These are phyloP conservation scores for Chamaecyparis obtusa DNA, from an alignment of 75 land plant genomes.

Conservation along the genomic window DNA sequence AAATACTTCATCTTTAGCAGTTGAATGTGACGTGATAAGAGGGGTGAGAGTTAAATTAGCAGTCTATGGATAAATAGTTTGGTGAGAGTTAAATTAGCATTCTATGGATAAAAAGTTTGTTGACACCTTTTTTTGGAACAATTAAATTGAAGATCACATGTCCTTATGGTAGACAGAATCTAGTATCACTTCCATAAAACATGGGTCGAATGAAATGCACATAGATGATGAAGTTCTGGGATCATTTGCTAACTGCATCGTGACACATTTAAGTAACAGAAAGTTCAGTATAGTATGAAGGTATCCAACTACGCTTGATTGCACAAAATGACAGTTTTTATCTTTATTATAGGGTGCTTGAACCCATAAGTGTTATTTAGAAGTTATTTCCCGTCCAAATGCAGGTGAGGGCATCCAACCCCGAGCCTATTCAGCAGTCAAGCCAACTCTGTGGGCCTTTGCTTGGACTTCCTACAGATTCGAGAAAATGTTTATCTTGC, in stretches of 20 bases:
- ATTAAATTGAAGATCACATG: neutral
- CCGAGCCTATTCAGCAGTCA: constrained; percentile 39
- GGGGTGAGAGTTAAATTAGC: too few relatives aligned
- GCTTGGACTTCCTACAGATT: constrained; percentile 74
- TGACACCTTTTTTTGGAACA: too few relatives aligned
- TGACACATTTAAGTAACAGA: neutral
- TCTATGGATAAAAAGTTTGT: too few relatives aligned
- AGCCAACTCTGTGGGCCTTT: constrained; percentile 62
- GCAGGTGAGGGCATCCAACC: neutral
- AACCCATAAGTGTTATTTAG: neutral
- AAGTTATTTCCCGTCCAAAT: neutral
- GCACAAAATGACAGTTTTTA: neutral
- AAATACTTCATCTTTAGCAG: too few relatives aligned
- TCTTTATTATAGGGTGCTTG: neutral
- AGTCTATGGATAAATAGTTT: too few relatives aligned
- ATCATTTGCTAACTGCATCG: neutral
- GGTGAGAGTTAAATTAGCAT: too few relatives aligned
- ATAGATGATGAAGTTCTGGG: neutral
- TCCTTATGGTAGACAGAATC: neutral
- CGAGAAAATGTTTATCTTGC: constrained; percentile 79
- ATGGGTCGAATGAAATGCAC: neutral
- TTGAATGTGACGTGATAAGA: too few relatives aligned
- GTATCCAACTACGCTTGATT: neutral
- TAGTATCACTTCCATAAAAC: neutral
- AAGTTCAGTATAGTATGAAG: neutral